Evolutionary conservation across 2,329 filamentous ascomycete species (phyloP).

Genomic region (Amauroascus niger): DNA sequence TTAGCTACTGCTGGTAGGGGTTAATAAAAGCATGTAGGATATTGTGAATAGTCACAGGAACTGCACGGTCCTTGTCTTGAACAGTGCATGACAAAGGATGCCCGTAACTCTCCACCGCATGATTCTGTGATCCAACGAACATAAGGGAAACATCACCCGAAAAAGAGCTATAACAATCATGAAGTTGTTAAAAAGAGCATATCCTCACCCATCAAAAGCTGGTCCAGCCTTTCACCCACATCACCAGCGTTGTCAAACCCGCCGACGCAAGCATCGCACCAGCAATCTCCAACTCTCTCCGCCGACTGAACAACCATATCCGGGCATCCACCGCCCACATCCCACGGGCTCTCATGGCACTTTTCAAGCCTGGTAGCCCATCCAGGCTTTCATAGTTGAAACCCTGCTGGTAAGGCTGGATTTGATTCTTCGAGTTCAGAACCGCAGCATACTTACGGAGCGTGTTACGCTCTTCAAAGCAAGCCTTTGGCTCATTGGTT

Average conservation of each 20-base stretch:
- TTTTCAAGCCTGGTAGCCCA: conserved; percentile 48
- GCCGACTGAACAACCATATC: conserved; percentile 18
- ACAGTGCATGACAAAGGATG: too few species aligned
- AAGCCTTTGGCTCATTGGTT: conserved; percentile 19
- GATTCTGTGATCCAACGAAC: too few species aligned
- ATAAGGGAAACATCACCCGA: too few species aligned
- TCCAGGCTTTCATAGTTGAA: conserved; percentile 51
- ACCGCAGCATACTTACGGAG: conserved; percentile 45
- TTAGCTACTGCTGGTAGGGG: too few species aligned
- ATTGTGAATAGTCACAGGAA: too few species aligned
- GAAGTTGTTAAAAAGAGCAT: neutral
- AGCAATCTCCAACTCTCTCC: conserved; percentile 20
- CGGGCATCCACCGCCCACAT: conserved; percentile 38
- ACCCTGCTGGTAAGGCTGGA: conserved; percentile 48
- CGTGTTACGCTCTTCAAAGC: conserved; percentile 47
- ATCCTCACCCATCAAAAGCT: conserved; percentile 4
- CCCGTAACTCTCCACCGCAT: too few species aligned
- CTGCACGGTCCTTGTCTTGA: too few species aligned
- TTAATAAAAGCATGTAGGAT: too few species aligned
- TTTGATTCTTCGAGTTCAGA: conserved; percentile 41
- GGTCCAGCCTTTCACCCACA: conserved; percentile 16
- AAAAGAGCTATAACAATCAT: too few species aligned
- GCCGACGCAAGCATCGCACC: conserved; percentile 18
- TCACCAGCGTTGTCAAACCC: conserved; percentile 17
- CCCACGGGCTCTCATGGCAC: conserved; percentile 43